Conservation (phyloP, 345 rosid genomes). For the Populus davidiana region DNA sequence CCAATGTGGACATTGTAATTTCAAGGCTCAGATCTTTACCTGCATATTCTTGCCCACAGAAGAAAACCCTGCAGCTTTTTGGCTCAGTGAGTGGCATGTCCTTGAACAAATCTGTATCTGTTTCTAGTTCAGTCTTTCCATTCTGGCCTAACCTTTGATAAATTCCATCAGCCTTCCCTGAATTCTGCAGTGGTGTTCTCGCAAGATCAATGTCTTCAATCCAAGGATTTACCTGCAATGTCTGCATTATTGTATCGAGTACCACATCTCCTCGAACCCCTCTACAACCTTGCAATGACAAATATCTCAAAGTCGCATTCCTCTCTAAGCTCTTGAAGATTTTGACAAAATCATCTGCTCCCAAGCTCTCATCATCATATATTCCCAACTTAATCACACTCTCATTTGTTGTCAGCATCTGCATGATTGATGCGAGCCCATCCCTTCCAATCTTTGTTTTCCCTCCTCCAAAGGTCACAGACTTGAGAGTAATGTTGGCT, state of each 20-base stretch:
- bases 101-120: slow-evolving; percentile 60
- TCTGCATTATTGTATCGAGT: slow-evolving; percentile 64
- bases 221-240: slow-evolving; percentile 81
- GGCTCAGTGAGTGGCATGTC: slow-evolving; percentile 89
- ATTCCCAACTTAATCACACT: slow-evolving; percentile 63
- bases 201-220: slow-evolving; percentile 78
- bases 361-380: slow-evolving; percentile 63
- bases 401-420: slow-evolving; percentile 73
- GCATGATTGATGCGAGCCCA: slow-evolving; percentile 74
- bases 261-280: slow-evolving; percentile 73
- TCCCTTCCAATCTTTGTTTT: slow-evolving; percentile 68
- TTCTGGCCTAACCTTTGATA: slow-evolving; percentile 75
- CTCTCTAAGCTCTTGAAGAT: slow-evolving; percentile 68
- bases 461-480: slow-evolving; percentile 65
- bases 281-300: slow-evolving; percentile 84
- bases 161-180: slow-evolving; percentile 68
- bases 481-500: slow-evolving; percentile 72
- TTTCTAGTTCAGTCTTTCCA: slow-evolving; percentile 48
- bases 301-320: slow-evolving; percentile 65
- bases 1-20: background rate
- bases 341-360: slow-evolving; percentile 67
- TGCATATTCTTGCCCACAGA: slow-evolving; percentile 93
- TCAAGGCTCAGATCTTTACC: slow-evolving; percentile 32
- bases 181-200: slow-evolving; percentile 67
- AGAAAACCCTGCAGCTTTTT: slow-evolving; percentile 75